These are phyloP conservation scores for Warburgia ugandensis DNA, from an alignment of 164 flowering plant species.

Conservation along the genomic window DNA sequence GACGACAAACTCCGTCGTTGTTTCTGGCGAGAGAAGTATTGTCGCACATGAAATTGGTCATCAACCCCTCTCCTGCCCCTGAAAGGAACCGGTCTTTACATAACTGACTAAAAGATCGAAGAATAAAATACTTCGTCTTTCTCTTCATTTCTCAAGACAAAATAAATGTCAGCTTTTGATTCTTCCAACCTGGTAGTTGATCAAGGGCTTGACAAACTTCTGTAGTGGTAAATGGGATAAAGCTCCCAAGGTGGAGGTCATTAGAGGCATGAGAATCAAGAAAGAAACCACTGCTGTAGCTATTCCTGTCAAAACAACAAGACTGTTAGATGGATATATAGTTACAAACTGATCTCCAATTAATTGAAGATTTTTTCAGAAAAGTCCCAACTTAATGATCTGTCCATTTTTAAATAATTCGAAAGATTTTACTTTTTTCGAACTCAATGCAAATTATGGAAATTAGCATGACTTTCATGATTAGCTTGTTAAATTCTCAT, in stretches of 20 bases:
- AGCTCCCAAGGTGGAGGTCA: conserved; percentile 16
- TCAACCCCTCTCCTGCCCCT: conserved; percentile 2
- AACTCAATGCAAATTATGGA: no score
- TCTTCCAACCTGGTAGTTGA: conserved; percentile 12
- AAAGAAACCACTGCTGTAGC: conserved; percentile 10
- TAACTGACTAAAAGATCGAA: neutral
- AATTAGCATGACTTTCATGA: no score
- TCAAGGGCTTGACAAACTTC: conserved; percentile 12
- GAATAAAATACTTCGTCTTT: neutral
- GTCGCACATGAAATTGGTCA: conserved; percentile 6
- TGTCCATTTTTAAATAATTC: no score
- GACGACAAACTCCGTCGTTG: neutral
- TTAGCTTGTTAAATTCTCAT: no score
- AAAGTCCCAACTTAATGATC: no score
- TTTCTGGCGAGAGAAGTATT: conserved; percentile 7
- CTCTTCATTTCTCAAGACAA: neutral
- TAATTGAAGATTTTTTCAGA: no score
- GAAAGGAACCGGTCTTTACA: neutral
- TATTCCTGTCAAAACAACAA: no score
- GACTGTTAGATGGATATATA: no score
- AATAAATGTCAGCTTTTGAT: neutral
- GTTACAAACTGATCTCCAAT: no score
- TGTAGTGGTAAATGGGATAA: conserved; percentile 11
- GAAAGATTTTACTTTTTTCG: no score
- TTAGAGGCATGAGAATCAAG: conserved; percentile 15